A percentile compares a stretch with the other conserved stretches of the same genome.
Conservation (phyloP, 139 green algal species). For the Chlamydomonas incerta region DNA sequence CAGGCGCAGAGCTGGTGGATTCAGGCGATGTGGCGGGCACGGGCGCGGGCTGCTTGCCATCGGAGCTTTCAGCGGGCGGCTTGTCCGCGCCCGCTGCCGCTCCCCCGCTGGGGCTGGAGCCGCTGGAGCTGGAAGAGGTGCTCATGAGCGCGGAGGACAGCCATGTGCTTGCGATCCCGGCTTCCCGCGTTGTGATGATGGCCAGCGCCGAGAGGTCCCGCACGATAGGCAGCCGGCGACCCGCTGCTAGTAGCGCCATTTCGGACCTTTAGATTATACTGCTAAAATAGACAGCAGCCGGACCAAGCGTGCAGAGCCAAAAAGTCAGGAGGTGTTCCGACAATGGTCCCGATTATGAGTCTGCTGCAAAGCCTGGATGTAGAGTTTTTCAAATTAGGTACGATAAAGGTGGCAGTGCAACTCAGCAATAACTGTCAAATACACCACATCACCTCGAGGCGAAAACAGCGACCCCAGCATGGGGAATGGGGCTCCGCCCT, state of each 20-base stretch:
- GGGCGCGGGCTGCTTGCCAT: neutral
- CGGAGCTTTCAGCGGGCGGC: neutral
- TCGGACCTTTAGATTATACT: too few species aligned
- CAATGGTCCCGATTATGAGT: too few species aligned
- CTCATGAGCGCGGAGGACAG: neutral
- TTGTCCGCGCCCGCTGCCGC: neutral
- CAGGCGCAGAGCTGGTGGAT: neutral
- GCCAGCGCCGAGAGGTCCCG: conserved; percentile 26
- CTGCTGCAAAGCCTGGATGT: too few species aligned
- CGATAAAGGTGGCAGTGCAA: too few species aligned
- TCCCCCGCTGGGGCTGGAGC: neutral
- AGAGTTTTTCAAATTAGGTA: too few species aligned
- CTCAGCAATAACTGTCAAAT: too few species aligned
- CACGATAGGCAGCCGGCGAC: neutral
- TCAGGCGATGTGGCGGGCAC: neutral
- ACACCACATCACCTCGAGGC: too few species aligned
- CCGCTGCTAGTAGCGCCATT: neutral
- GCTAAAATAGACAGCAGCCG: too few species aligned
- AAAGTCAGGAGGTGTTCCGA: too few species aligned
- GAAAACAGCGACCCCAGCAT: too few species aligned
- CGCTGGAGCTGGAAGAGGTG: neutral
- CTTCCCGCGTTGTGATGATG: neutral
- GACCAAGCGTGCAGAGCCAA: too few species aligned
- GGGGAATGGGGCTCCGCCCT: too few species aligned
- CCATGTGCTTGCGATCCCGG: neutral